Base-by-base conservation (phyloP, 129 eudicot species). In the carrot (Daucus carota) region DNA sequence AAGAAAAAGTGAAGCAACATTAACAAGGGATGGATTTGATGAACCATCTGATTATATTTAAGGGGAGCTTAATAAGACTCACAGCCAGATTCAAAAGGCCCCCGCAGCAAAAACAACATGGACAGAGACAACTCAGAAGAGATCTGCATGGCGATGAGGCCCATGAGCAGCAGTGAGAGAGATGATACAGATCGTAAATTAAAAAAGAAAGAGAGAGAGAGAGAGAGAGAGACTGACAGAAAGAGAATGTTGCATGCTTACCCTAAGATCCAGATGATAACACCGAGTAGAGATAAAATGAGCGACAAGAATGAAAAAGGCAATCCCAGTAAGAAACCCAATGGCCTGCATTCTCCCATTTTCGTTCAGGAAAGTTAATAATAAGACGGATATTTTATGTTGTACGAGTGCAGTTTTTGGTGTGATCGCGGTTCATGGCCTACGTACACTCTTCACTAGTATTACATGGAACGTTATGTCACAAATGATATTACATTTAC, bases 91-190 rank as follows among this genome's bases (percentile, higher is more conserved):
- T 81, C 1, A 86, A 84, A 8, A 88, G 78, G 47, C 90, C 88
- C 5, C 89, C 86, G 46, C 85, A 90, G 60, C 91, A 90, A 44
- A 84, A 78, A 73, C 89, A 90, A 72, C 91, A 88, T 2, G 96
- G 93, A 77, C 96, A 88, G 48, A 88, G 18, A 32, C 90, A 88
- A 74, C 89, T 86, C 67, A 90, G 5, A 46, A 84, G 50, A 26
- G 83, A 79, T 84, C 89, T 86, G 65, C 65, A 57, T 57, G 84
- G 52, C 70, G 16, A 42, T 76, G 29, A 15, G n/a, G n/a, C n/a
- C 54, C 5, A 18, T 28, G 0, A 13, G 1, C 33, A 32, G 22
- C 13, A 31, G n/a, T n/a, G n/a, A n/a, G n/a, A n/a, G n/a, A 47
- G 32, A 20, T 16, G 2, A 17, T 17, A 12, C n/a, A n/a, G n/a